Evolutionary conservation across 805 yeast genomes (phyloP), one percentile per base, ranked within the genome.

Genomic region (Starmerella apis): DNA sequence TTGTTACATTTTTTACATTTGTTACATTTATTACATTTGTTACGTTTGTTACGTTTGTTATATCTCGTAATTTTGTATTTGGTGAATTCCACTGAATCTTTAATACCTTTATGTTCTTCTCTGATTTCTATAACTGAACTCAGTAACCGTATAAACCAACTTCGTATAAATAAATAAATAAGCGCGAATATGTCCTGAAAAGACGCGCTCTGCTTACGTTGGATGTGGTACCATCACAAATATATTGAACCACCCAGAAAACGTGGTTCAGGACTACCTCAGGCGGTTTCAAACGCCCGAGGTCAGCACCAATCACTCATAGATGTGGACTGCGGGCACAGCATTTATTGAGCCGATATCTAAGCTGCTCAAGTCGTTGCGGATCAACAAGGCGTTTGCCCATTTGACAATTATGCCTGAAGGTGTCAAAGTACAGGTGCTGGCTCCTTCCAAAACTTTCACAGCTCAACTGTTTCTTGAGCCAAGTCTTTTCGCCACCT

Each of bases 251-350:
- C 20, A 33, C 23, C 35, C 18, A 31, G 7, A 31, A n/a, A n/a
- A n/a, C n/a, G n/a, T n/a, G n/a, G n/a, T 31, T 31, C 35, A 9
- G 35, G 35, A 5, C 35, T 18, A 27, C 16, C 35, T 31, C n/a
- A 11, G 14, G 35, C 16, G 35, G 35, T 7, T 31, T n/a, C 35
- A 31, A 31, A 31, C 10, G n/a, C n/a, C n/a, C n/a, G n/a, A n/a
- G n/a, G n/a, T n/a, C n/a, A 31, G 35, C 35, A n/a, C 35, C 6
- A 31, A 16, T 3, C 31, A 7, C 43, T n/a, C 25, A 11, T n/a
- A 23, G 22, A 41, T 41, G 44, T 55, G 59, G 54, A 33, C 47
- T 14, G 60, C 56, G 14, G 44, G 54, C 16, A 56, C 60, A 10
- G 51, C 42, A n/a, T 50, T 54, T 35, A 38, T 51, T 4, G 55